Conservation (phyloP, 2,329 filamentous ascomycete genomes). For the Escovopsis sp. region DNA sequence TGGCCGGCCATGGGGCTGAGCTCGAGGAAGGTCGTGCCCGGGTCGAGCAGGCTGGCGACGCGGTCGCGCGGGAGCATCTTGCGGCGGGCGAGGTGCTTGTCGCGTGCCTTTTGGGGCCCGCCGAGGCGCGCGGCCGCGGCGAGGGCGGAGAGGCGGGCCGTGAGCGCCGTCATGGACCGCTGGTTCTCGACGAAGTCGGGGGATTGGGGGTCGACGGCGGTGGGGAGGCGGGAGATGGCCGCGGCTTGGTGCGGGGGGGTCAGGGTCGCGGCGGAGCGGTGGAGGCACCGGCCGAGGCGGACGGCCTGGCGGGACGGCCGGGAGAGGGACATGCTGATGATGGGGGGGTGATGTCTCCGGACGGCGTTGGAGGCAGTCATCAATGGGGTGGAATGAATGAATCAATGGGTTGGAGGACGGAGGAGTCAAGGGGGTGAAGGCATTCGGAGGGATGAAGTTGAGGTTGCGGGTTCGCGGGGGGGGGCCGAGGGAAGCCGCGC, state of each 20-base stretch:
- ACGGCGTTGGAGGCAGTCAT: too few species aligned
- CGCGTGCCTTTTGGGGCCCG: constrained; percentile 64
- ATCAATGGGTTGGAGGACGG: too few species aligned
- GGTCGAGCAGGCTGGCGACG: constrained; percentile 74
- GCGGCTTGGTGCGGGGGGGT: constrained; percentile 68
- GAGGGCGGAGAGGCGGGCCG: constrained; percentile 38
- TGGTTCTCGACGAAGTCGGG: constrained; percentile 72
- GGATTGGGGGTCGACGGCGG: constrained; percentile 60
- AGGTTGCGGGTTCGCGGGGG: too few species aligned
- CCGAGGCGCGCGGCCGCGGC: constrained; percentile 60
- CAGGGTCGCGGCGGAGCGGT: constrained; percentile 52
- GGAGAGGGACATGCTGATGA: constrained; percentile 17
- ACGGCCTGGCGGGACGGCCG: constrained; percentile 30
- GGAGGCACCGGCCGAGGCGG: constrained; percentile 15
- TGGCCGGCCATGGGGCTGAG: constrained; percentile 85
- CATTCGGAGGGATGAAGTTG: too few species aligned
- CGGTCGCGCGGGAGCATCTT: constrained; percentile 94
- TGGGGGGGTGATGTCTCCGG: background rate
- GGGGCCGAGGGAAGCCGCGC: constrained; percentile 29
- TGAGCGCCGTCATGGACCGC: constrained; percentile 59
- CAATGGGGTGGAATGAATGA: too few species aligned
- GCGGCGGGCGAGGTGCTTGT: constrained; percentile 74
- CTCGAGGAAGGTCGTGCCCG: constrained; percentile 81
- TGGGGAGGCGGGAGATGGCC: constrained; percentile 68
- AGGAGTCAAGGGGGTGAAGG: too few species aligned